Base-by-base conservation (phyloP, 768 basidiomycete species). In the Galerina marginata region DNA sequence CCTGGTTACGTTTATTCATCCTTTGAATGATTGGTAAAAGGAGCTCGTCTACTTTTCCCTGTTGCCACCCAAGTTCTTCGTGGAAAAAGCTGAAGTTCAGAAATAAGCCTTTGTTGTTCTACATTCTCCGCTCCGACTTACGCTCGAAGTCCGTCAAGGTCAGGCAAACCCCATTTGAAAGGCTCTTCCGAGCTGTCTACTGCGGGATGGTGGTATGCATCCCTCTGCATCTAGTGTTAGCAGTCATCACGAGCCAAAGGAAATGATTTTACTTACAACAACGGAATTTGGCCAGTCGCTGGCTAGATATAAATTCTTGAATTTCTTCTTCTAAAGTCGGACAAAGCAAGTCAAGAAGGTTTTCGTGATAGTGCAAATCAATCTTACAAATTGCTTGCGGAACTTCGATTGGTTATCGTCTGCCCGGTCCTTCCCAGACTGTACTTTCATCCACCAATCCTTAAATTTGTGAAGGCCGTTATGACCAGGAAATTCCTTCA, bases 141-240 rank as follows among this genome's bases (percentile, higher is more conserved):
- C 93, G 82, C 75, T 63, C 95, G 87, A 55, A 99, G 83, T 2
- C 90, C 95, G 69, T 97, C 94, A 2, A 99, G 85, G 71, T 99
- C 97, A n/a, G 96, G 94, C 62, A 95, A 78, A 4, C 93, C 95
- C 96, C 96, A 99, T 67, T 94, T 93, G 73, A 99, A 99, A 0
- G 92, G 89, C 63, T 98, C 96, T 56, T 95, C 89, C 0, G 95
- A 96, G 40, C 86, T 85, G 70, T 98, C 95, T 6, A 96, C 91
- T 0, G 89, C 85, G 0, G 96, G 96, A 69, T 95, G 87, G 69
- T 92, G 91, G 74, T 99, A 99, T 9, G 94, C 96, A 60, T 96
- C 93, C 59, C 91, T 81, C 95, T 97, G 69, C 44, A 52, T 16
- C 10, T 46, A 48, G 40, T 11, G 25, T 29, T 6, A 56, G 45